A percentile compares a stretch with the other conserved stretches of the same genome.
phyloP scores from a whole-genome alignment of 2,329 filamentous ascomycete genomes.

The Scedosporium aurantiacum region DNA sequence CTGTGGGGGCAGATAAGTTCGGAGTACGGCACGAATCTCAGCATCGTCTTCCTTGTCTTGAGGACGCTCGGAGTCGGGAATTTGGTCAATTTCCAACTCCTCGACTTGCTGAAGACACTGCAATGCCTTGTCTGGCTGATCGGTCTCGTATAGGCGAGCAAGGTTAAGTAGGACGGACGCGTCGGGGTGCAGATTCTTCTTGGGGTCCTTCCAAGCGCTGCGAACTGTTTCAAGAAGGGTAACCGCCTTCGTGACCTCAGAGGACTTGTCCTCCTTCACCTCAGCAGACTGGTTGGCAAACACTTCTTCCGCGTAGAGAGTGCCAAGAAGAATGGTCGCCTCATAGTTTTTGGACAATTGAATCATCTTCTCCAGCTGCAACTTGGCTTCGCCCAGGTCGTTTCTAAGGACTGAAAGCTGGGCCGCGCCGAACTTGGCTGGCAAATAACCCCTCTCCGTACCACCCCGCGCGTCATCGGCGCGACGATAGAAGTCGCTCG shows the following conservation, averaged over 20 bases:
- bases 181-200: slow-evolving; percentile 71
- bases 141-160: slow-evolving; percentile 77
- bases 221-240: slow-evolving; percentile 74
- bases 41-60: slow-evolving; percentile 44
- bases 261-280: slow-evolving; percentile 75
- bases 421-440: slow-evolving; percentile 87
- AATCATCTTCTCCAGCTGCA: slow-evolving; percentile 87
- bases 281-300: slow-evolving; percentile 65
- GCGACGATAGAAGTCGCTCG: slow-evolving; percentile 76
- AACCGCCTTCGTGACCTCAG: slow-evolving; percentile 78
- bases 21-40: slow-evolving; percentile 48
- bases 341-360: slow-evolving; percentile 76
- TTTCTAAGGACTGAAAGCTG: slow-evolving; percentile 78
- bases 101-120: slow-evolving; percentile 89
- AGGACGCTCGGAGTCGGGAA: slow-evolving; percentile 59
- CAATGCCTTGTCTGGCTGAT: slow-evolving; percentile 79
- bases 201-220: slow-evolving; percentile 82
- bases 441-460: slow-evolving; percentile 79
- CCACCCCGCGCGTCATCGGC: slow-evolving; percentile 89
- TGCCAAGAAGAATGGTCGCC: slow-evolving; percentile 83
- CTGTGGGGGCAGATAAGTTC: slow-evolving; percentile 77
- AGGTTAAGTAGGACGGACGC: slow-evolving; percentile 84
- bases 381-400: slow-evolving; percentile 84
- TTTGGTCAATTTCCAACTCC: slow-evolving; percentile 72
- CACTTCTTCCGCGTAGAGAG: slow-evolving; percentile 87